Conservation (phyloP, 306 rosid species). For the Casuarina equisetifolia region DNA sequence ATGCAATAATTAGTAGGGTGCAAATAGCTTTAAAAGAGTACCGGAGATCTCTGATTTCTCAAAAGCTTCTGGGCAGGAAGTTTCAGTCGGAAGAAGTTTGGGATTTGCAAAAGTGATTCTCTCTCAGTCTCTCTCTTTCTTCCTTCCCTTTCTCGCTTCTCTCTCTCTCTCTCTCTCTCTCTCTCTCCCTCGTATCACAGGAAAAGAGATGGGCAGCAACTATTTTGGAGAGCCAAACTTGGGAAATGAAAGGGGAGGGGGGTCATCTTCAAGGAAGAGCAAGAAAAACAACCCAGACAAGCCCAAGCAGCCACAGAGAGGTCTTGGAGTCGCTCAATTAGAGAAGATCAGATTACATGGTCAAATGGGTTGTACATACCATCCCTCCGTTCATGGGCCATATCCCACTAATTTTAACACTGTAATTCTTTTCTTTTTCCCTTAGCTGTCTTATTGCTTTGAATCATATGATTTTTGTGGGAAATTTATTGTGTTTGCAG, state of each 20-base stretch:
- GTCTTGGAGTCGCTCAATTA: constrained; percentile 96
- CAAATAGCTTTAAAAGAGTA: constrained; percentile 52
- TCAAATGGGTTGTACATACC: constrained; percentile 49
- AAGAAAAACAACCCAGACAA: constrained; percentile 77
- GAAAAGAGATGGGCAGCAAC: constrained; percentile 54
- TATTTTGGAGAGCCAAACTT: constrained; percentile 86
- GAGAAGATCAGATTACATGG: constrained; percentile 99
- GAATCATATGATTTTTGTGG: not conserved
- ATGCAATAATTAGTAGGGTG: constrained; percentile 74
- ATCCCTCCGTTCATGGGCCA: constrained; percentile 46
- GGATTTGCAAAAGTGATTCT: constrained; percentile 48
- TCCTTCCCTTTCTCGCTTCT: constrained; percentile 18
- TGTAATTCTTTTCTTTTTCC: constrained; percentile 35
- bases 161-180: not conserved
- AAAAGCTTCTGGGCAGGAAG: constrained; percentile 27
- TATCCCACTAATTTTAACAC: constrained; percentile 52
- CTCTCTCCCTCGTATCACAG: constrained; percentile 12
- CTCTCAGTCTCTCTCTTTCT: constrained; percentile 6
- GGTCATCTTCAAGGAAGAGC: constrained; percentile 69
- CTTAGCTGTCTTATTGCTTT: constrained; percentile 2
- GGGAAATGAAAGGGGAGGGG: constrained; percentile 58
- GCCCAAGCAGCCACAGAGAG: constrained; percentile 98
- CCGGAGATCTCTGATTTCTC: constrained; percentile 64
- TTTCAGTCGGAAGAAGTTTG: constrained; percentile 26
- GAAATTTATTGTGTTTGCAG: not conserved